A percentile compares a stretch with the other conserved stretches of the same genome.
These are phyloP conservation scores for Oenanthe javanica DNA, from an alignment of 140 eudicot species.

Conservation along the genomic window DNA sequence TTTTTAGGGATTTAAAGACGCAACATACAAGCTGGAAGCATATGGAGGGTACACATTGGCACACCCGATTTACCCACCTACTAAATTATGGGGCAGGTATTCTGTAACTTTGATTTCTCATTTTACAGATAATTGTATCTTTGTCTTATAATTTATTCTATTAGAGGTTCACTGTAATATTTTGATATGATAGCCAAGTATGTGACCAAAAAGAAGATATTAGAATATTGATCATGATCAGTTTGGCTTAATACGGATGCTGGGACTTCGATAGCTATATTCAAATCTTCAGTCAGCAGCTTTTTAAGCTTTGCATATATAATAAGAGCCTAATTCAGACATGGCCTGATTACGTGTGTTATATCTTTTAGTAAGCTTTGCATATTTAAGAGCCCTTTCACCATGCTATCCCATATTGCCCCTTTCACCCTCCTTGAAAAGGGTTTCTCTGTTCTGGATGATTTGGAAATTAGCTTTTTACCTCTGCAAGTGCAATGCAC, in stretches of 20 bases:
- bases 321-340: not conserved
- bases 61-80: constrained; percentile 81
- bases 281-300: not conserved
- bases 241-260: not conserved
- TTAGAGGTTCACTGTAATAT: not conserved
- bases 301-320: not conserved
- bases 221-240: not conserved
- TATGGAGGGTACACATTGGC: constrained; percentile 89
- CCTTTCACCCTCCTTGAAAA: no score
- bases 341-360: not conserved
- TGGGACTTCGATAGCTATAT: not conserved
- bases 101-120: not conserved
- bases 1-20: constrained; percentile 55
- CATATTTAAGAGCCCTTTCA: not conserved
- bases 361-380: no score
- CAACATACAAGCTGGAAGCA: constrained; percentile 65
- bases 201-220: not conserved
- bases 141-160: not conserved
- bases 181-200: not conserved
- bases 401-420: not conserved
- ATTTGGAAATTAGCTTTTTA: no score
- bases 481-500: no score
- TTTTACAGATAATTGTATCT: not conserved
- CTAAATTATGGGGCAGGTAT: constrained; percentile 89
- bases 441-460: no score